A percentile compares a stretch with the other conserved stretches of the same genome.
Conservation (phyloP, 1,284 basidiomycete species). For the Singerocomus inundabilis region DNA sequence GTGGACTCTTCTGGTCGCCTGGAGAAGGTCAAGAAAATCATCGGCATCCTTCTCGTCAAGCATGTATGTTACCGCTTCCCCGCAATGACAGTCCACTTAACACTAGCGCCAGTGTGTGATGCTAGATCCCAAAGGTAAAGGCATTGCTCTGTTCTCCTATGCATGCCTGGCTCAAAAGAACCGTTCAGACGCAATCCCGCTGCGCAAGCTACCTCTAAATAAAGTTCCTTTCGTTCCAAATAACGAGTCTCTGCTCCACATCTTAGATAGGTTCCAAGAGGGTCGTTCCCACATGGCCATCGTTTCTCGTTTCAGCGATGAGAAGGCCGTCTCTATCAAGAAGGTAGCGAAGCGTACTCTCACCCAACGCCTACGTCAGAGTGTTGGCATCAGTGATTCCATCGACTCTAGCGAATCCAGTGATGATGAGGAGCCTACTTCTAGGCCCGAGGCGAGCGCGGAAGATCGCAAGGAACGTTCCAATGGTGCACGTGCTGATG, state of each 20-base stretch:
- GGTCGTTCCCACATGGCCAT: slow-evolving; percentile 92
- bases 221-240: slow-evolving; percentile 83
- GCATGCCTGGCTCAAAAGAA: not conserved
- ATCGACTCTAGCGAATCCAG: slow-evolving; percentile 48
- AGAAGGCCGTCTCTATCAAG: slow-evolving; percentile 44
- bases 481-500: slow-evolving; percentile 31
- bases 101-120: slow-evolving; percentile 63
- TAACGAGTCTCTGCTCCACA: slow-evolving; percentile 83
- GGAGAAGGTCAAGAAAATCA: slow-evolving; percentile 45
- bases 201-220: slow-evolving; percentile 79
- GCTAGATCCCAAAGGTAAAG: slow-evolving; percentile 81
- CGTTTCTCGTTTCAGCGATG: slow-evolving; percentile 65
- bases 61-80: slow-evolving; percentile 21
- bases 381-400: slow-evolving; percentile 65
- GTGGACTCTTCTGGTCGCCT: slow-evolving; percentile 26
- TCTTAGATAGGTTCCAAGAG: slow-evolving; percentile 90
- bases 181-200: slow-evolving; percentile 65
- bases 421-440: slow-evolving; percentile 38
- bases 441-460: slow-evolving; percentile 15
- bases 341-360: slow-evolving; percentile 55
- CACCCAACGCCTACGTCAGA: slow-evolving; percentile 64
- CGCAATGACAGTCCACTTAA: not conserved
- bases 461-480: slow-evolving; percentile 15
- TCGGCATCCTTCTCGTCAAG: slow-evolving; percentile 55
- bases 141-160: not conserved